Evolutionary conservation across 2,329 filamentous ascomycete genomes (phyloP).

Genomic region (Byssothecium circinans): DNA sequence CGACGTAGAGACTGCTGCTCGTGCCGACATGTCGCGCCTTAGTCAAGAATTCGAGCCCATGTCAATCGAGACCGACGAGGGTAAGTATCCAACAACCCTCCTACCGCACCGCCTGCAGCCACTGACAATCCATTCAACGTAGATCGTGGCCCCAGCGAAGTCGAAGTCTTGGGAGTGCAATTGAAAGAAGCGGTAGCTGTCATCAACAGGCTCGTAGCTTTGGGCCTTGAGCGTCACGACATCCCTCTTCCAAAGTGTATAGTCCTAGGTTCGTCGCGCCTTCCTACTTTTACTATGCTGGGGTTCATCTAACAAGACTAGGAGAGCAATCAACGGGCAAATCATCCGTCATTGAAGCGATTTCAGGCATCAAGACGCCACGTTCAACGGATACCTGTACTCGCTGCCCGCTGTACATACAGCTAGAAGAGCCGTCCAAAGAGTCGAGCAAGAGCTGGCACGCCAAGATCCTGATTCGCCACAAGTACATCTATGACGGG

Average conservation of each 20-base stretch:
- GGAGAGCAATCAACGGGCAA: slow-evolving; percentile 81
- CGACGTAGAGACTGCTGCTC: neutral
- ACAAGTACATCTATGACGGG: slow-evolving; percentile 61
- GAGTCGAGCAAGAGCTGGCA: slow-evolving; percentile 57
- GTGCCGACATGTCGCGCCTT: slow-evolving; percentile 9
- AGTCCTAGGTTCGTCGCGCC: slow-evolving; percentile 70
- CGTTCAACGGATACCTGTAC: slow-evolving; percentile 75
- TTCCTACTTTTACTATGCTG: neutral
- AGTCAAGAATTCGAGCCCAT: slow-evolving; percentile 12
- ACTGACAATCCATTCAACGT: too few species aligned
- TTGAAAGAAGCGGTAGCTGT: slow-evolving; percentile 62
- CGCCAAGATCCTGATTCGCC: slow-evolving; percentile 67
- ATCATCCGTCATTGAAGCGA: slow-evolving; percentile 59
- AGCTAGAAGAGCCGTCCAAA: slow-evolving; percentile 60
- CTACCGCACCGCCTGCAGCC: too few species aligned
- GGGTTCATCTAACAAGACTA: slow-evolving; percentile 1
- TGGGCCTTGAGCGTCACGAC: slow-evolving; percentile 69
- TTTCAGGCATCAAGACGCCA: slow-evolving; percentile 69
- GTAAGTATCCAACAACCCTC: slow-evolving; percentile 7
- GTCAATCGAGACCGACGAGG: slow-evolving; percentile 1
- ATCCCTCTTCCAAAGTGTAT: slow-evolving; percentile 77
- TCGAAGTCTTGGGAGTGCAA: slow-evolving; percentile 66
- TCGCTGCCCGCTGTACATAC: slow-evolving; percentile 78
- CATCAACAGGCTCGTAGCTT: slow-evolving; percentile 64
- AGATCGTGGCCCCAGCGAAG: too few species aligned